Conservation (phyloP, 257 asterid species). For the Solanum tarapatanum region DNA sequence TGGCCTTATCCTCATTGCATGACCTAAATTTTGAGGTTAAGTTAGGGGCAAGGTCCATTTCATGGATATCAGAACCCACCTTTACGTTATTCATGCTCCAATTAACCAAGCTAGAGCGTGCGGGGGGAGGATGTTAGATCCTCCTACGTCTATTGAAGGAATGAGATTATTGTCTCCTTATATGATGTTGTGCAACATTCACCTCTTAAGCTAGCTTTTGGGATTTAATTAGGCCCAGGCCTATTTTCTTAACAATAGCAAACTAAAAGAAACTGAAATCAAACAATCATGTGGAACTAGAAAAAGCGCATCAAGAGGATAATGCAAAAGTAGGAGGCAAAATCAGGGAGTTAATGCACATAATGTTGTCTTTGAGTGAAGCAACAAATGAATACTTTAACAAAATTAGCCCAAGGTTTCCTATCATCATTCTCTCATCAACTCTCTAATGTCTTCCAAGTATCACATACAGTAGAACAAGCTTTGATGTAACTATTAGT, state of each 20-base stretch:
- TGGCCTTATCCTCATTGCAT: background rate
- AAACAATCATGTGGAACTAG: background rate
- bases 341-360: background rate
- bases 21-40: background rate
- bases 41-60: background rate
- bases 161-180: background rate
- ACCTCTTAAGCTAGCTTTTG: background rate
- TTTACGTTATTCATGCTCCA: background rate
- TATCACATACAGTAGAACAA: background rate
- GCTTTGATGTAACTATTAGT: background rate
- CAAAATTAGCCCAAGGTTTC: background rate
- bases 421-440: background rate
- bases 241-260: background rate
- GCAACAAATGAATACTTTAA: background rate
- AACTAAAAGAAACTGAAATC: background rate
- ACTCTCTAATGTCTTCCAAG: background rate
- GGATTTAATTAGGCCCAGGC: background rate
- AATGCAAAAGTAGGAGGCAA: background rate
- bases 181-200: background rate
- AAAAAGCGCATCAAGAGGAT: background rate
- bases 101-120: background rate
- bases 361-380: background rate
- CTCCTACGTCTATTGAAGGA: background rate
- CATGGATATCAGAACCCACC: background rate
- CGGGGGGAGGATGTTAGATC: background rate